Conservation (phyloP, 768 basidiomycete genomes). For the Lyophyllum decastes region DNA sequence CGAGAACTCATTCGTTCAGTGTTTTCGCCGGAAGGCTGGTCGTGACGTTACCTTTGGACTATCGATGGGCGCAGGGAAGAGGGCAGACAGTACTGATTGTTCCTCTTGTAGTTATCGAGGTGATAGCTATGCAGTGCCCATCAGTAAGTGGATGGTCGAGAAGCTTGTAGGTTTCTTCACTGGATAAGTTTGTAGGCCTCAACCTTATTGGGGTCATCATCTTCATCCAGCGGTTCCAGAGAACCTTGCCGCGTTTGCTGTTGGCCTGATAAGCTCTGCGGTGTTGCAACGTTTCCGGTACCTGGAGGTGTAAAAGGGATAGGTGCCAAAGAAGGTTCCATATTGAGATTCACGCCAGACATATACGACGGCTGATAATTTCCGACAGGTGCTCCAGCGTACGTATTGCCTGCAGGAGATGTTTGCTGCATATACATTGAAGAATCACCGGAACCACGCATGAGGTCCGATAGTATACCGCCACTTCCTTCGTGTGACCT, state of each 20-base stretch:
- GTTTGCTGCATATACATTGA: constrained; percentile 63
- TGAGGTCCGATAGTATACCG: constrained; percentile 61
- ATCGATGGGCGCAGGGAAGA: constrained; percentile 84
- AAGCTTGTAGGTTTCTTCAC: constrained; percentile 33
- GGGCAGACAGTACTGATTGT: constrained; percentile 85
- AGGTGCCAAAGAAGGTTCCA: constrained; percentile 54
- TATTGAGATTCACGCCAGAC: constrained; percentile 55
- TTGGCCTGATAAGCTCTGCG: constrained; percentile 33
- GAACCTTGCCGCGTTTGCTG: constrained; percentile 26
- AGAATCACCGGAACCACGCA: constrained; percentile 53
- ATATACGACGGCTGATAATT: constrained; percentile 52
- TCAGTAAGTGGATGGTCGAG: background rate
- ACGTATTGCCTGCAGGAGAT: constrained; percentile 40
- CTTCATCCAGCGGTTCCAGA: constrained; percentile 55
- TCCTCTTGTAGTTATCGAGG: constrained; percentile 85
- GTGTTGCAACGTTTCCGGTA: constrained; percentile 27
- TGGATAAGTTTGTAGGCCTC: constrained; percentile 85
- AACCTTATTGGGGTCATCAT: constrained; percentile 70
- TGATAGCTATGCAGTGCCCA: constrained; percentile 64
- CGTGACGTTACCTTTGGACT: constrained; percentile 70
- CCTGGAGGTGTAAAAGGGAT: constrained; percentile 46
- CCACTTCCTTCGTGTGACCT: constrained; percentile 43
- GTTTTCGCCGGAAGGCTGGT: background rate
- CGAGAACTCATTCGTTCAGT: constrained; percentile 8
- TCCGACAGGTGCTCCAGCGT: constrained; percentile 37